Evolutionary conservation across 768 basidiomycete species (phyloP), one percentile per base, ranked within the genome.

Genomic region (Dentipellis fragilis): DNA sequence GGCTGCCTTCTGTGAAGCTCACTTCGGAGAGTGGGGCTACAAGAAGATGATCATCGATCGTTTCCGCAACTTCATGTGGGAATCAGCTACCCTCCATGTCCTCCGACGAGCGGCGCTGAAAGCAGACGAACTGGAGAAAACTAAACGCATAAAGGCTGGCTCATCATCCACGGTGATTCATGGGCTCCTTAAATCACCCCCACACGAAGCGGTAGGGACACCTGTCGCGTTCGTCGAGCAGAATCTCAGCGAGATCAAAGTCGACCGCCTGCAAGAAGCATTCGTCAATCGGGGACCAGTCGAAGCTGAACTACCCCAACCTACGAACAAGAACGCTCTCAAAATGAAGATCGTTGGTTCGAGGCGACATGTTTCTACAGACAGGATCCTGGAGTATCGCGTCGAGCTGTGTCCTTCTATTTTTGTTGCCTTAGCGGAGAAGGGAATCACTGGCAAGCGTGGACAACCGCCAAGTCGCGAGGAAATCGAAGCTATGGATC

Each of bases 21-120:
- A 83, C 67, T 93, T 93, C 59, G 19, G 51, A 17, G 92, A 93
- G 65, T 95, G 92, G 91, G 92, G 92, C 0, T 84, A 87, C 52
- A 82, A 76, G 63, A 84, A 89, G 47, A 73, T 82, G 2, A 89
- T 93, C 54, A 76, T 87, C 62, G 88, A 89, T 60, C 83, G 89
- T 10, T 92, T 93, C 66, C 75, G 87, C 63, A 87, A 81, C 0
- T 78, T 90, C 6, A 77, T 92, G 14, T 95, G 91, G 86, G 81
- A 80, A 14, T 80, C 83, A 0, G 79, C 81, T 14, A 75, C 87
- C 10, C 71, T 88, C 53, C 77, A 88, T 36, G 81, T 84, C 21
- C 69, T 93, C 36, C 75, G 89, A 29, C 76, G 84, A 10, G 77
- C 73, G 2, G 79, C 80, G 2, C 58, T 89, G 23, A 48, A 60